phyloP scores from a whole-genome alignment of 306 rosid species.

The Cucumis melo region DNA sequence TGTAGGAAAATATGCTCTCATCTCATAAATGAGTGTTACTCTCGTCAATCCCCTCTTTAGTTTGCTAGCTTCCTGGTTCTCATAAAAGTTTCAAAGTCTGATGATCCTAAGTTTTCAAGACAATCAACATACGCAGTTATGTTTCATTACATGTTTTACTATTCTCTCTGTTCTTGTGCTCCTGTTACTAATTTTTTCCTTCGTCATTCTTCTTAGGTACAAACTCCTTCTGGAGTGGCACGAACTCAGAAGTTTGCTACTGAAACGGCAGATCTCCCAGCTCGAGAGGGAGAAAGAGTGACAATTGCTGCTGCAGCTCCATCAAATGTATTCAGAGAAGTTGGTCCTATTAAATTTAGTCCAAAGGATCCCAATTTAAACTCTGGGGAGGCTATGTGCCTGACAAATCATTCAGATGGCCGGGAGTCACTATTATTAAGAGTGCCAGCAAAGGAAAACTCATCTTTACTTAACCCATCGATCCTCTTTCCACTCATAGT shows the following conservation, averaged over 20 bases:
- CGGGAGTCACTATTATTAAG: constrained; percentile 75
- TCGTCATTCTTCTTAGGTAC: constrained; percentile 31
- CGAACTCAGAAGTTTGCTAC: constrained; percentile 93
- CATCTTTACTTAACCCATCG: constrained; percentile 53
- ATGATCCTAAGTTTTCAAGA: neutral
- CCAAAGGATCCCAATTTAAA: constrained; percentile 63
- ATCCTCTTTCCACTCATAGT: constrained; percentile 36
- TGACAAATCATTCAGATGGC: constrained; percentile 88
- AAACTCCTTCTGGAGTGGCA: constrained; percentile 83
- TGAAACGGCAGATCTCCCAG: constrained; percentile 87
- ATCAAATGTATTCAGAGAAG: constrained; percentile 48
- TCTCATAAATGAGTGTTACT: neutral
- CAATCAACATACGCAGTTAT: neutral
- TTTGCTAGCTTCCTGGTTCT: neutral
- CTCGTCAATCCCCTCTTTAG: neutral
- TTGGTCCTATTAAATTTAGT: constrained; percentile 77
- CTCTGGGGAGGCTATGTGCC: constrained; percentile 82
- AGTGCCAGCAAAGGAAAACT: constrained; percentile 58
- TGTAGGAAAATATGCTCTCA: neutral
- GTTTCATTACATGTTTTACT: neutral
- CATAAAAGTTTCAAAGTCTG: neutral
- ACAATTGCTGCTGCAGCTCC: constrained; percentile 90
- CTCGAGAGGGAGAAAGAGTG: constrained; percentile 88
- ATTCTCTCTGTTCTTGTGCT: neutral
- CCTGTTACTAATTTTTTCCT: neutral